These are phyloP conservation scores for Agarophyton chilense DNA, from an alignment of 23 red algal genomes.

Conservation along the genomic window DNA sequence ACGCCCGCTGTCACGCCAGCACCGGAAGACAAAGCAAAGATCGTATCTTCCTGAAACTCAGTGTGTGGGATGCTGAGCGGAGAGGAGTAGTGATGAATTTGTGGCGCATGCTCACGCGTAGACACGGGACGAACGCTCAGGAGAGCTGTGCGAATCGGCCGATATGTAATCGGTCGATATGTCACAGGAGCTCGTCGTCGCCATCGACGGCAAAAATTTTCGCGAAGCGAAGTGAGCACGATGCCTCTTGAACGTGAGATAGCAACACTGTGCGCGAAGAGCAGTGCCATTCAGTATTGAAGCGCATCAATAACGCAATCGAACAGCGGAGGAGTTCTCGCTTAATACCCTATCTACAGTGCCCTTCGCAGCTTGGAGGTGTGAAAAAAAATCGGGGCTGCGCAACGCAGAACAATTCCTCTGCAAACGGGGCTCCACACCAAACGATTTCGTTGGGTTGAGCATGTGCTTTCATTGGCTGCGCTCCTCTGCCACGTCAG, in stretches of 20 bases:
- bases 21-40: slow-evolving; percentile 78
- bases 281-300: background rate
- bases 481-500: no score
- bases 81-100: background rate
- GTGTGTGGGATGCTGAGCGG: background rate
- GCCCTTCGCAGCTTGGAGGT: no score
- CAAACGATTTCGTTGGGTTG: background rate
- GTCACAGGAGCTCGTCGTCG: background rate
- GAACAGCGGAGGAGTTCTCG: background rate
- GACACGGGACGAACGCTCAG: background rate
- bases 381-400: no score
- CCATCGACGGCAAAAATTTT: background rate
- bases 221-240: background rate
- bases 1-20: slow-evolving; percentile 64
- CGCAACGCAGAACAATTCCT: background rate
- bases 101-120: background rate
- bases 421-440: background rate
- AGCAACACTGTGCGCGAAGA: background rate
- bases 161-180: background rate
- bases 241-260: background rate
- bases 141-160: no score
- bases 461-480: background rate
- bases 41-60: slow-evolving; percentile 65
- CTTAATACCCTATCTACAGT: no score
- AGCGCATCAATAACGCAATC: background rate